Conservation (phyloP, 2,329 filamentous ascomycete species). For the Ophiocordyceps camponoti-floridani region DNA sequence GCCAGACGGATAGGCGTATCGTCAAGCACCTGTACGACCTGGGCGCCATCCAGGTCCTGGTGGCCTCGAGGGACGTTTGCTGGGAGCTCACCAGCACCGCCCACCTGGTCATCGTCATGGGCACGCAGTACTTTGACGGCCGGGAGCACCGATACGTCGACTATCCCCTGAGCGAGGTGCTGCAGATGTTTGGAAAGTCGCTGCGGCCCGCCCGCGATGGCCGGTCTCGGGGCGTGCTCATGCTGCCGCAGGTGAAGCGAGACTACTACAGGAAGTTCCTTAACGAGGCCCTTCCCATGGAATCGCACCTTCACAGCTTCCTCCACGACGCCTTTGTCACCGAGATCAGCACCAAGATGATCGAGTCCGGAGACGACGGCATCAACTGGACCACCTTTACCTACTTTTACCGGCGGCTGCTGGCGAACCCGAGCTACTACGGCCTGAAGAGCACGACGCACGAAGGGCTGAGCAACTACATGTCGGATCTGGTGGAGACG, state of each 20-base stretch:
- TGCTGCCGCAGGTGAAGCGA: slow-evolving; percentile 86
- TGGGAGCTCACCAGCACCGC: slow-evolving; percentile 86
- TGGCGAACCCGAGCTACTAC: slow-evolving; percentile 95
- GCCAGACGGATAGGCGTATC: slow-evolving; percentile 75
- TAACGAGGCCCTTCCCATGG: slow-evolving; percentile 86
- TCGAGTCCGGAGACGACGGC: slow-evolving; percentile 87
- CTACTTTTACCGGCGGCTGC: slow-evolving; percentile 87
- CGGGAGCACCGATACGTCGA: slow-evolving; percentile 94
- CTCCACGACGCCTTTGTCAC: slow-evolving; percentile 93
- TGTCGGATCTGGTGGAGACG: slow-evolving; percentile 87
- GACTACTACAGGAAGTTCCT: slow-evolving; percentile 99
- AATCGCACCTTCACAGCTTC: slow-evolving; percentile 82
- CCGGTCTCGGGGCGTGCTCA: slow-evolving; percentile 76
- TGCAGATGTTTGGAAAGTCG: slow-evolving; percentile 97
- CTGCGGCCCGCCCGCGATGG: slow-evolving; percentile 64
- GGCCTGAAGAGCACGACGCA: slow-evolving; percentile 75
- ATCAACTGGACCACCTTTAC: slow-evolving; percentile 98
- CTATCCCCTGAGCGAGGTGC: slow-evolving; percentile 80
- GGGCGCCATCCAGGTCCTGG: slow-evolving; percentile 74
- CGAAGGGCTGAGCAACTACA: slow-evolving; percentile 80
- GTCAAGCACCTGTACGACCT: slow-evolving; percentile 82
- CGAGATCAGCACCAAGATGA: slow-evolving; percentile 91
- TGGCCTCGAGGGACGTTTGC: slow-evolving; percentile 67
- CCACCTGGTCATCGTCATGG: slow-evolving; percentile 90
- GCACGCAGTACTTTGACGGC: slow-evolving; percentile 93